These are phyloP conservation scores for Podosphaera aphanis DNA, from an alignment of 2,329 filamentous ascomycete genomes.

Conservation along the genomic window DNA sequence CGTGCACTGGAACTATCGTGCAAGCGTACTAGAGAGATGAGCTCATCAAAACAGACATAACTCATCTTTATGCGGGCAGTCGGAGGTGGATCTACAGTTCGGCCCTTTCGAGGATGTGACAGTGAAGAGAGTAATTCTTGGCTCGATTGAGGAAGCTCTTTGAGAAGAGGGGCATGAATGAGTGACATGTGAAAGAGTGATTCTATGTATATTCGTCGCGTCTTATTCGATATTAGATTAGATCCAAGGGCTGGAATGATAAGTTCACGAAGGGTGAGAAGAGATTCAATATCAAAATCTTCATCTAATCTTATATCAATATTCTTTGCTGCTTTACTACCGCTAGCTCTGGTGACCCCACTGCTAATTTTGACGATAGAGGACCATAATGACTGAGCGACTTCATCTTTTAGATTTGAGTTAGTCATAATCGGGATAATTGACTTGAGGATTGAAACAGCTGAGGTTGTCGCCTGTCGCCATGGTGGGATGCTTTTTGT, in stretches of 20 bases:
- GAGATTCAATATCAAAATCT: conserved; percentile 56
- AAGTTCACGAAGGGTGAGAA: conserved; percentile 42
- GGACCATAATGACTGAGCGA: conserved; percentile 41
- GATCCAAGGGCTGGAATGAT: conserved; percentile 54
- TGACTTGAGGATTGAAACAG: conserved; percentile 41
- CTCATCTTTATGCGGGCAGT: conserved; percentile 47
- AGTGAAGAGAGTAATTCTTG: conserved; percentile 35
- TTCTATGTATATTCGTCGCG: conserved; percentile 45
- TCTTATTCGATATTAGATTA: conserved; percentile 36
- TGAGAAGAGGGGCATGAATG: conserved; percentile 42
- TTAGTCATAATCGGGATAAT: conserved; percentile 36
- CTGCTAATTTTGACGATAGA: conserved; percentile 39
- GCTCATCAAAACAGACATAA: conserved; percentile 58
- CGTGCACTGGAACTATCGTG: conserved; percentile 19
- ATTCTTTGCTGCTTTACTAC: conserved; percentile 22
- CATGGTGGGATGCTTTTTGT: conserved; percentile 53
- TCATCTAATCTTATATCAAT: conserved; percentile 41
- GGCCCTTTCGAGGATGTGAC: conserved; percentile 41
- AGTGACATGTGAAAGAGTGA: conserved; percentile 65
- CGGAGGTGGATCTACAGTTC: conserved; percentile 44
- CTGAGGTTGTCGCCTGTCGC: conserved; percentile 53
- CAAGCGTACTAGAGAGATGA: conserved; percentile 43
- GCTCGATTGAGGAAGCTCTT: conserved; percentile 28
- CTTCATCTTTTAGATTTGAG: conserved; percentile 23
- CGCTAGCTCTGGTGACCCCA: conserved; percentile 46